Evolutionary conservation across 2,329 filamentous ascomycete species (phyloP).

Genomic region (Coniochaeta prunicola): DNA sequence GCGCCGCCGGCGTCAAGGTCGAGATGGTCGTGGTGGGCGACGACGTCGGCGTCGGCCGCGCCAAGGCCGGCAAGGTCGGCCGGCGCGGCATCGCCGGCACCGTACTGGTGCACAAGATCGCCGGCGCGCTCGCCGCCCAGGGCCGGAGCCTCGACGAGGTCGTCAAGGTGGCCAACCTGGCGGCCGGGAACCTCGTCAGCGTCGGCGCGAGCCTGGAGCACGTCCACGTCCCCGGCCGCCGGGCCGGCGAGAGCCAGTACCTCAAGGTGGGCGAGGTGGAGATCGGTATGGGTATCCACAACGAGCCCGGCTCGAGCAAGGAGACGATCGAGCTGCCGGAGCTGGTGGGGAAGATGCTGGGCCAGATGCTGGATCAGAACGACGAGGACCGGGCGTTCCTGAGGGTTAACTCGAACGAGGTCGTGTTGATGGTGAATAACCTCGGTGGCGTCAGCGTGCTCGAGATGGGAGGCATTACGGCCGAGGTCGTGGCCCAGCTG

Average conservation of each 20-base stretch:
- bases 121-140: constrained; percentile 71
- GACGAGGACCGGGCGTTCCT: constrained; percentile 68
- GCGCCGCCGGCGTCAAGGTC: constrained; percentile 66
- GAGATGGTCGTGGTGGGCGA: constrained; percentile 92
- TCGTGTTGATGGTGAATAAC: constrained; percentile 68
- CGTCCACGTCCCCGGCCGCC: constrained; percentile 85
- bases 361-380: constrained; percentile 56
- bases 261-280: constrained; percentile 52
- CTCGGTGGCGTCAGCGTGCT: constrained; percentile 66
- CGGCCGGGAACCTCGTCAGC: constrained; percentile 70
- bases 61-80: constrained; percentile 83
- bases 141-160: constrained; percentile 65
- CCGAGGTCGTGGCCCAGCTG: constrained; percentile 61
- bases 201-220: constrained; percentile 82
- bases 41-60: constrained; percentile 81
- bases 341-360: constrained; percentile 59
- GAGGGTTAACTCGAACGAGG: constrained; percentile 52
- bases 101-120: constrained; percentile 84
- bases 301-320: constrained; percentile 52
- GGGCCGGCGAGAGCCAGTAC: constrained; percentile 43
- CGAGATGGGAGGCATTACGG: constrained; percentile 64
- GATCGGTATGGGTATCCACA: constrained; percentile 74
- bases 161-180: constrained; percentile 61
- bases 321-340: constrained; percentile 42
- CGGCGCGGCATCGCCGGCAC: constrained; percentile 86